Evolutionary conservation across 352 stramenopile species (phyloP).

Genomic region (Aphanomyces astaci): DNA sequence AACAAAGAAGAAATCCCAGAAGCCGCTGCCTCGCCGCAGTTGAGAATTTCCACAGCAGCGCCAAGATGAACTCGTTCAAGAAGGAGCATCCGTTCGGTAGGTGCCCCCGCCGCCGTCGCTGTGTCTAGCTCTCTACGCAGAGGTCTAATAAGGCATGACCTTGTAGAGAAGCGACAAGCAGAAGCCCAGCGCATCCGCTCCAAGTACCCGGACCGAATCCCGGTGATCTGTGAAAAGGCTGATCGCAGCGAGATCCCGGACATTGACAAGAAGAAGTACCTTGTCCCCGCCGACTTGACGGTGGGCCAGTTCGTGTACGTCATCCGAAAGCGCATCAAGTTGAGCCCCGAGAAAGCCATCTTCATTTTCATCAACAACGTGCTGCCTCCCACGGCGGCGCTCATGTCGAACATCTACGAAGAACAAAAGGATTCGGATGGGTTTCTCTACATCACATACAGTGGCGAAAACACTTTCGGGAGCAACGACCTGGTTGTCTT

Average conservation of each 20-base stretch:
- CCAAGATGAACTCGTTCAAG: slow-evolving; percentile 84
- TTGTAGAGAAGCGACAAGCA: slow-evolving; percentile 92
- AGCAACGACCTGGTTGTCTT: neutral
- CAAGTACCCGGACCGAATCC: slow-evolving; percentile 99
- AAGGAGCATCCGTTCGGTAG: slow-evolving; percentile 85
- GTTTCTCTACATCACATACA: slow-evolving; percentile 99
- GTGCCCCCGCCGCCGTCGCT: no score
- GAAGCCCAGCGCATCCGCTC: slow-evolving; percentile 97
- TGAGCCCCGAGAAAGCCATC: slow-evolving; percentile 95
- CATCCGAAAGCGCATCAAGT: slow-evolving; percentile 98
- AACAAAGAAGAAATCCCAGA: neutral
- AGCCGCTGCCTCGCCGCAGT: no score
- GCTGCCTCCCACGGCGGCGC: slow-evolving; percentile 93
- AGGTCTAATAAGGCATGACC: neutral
- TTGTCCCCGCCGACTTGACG: slow-evolving; percentile 95
- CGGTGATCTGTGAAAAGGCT: slow-evolving; percentile 92
- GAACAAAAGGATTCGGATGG: slow-evolving; percentile 98
- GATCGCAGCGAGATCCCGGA: slow-evolving; percentile 97
- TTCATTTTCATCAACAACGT: slow-evolving; percentile 99
- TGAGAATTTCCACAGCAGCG: slow-evolving; percentile 6
- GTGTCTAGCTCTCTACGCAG: no score
- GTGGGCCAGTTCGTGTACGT: slow-evolving; percentile 99
- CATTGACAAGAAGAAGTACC: slow-evolving; percentile 99
- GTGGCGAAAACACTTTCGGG: slow-evolving; percentile 98
- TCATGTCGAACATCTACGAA: slow-evolving; percentile 99